Percentiles rank a stretch among this genome's conserved stretches.
Conservation (phyloP, 75 land plant species). For the Ceratopteris richardii region DNA sequence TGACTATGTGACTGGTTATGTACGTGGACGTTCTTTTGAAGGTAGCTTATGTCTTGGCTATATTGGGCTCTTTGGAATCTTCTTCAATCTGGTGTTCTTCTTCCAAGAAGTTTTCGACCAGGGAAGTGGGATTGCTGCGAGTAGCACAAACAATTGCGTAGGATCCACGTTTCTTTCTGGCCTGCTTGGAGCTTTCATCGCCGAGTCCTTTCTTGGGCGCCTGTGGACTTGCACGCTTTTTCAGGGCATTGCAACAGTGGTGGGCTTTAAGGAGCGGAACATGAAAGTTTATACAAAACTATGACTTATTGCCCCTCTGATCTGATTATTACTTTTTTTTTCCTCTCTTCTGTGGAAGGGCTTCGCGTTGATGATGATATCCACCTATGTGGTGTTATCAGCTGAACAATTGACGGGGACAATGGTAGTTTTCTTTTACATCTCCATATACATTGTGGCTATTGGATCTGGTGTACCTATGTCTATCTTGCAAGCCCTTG, state of each 20-base stretch:
- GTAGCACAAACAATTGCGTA: constrained; percentile 58
- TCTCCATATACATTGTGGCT: constrained; percentile 20
- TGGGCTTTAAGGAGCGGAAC: no score
- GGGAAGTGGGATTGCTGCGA: constrained; percentile 56
- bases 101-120: constrained; percentile 47
- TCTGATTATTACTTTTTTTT: no score
- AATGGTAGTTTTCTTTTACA: constrained; percentile 9
- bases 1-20: no score
- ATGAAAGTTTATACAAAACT: no score
- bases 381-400: not conserved
- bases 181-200: constrained; percentile 65
- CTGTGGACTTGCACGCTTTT: constrained; percentile 64
- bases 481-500: constrained; percentile 15
- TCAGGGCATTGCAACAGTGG: constrained; percentile 36
- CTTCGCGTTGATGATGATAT: not conserved
- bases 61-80: constrained; percentile 53
- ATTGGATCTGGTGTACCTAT: constrained; percentile 19
- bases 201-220: constrained; percentile 72
- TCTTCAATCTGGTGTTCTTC: constrained; percentile 64
- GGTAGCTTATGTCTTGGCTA: not conserved
- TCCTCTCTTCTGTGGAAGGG: no score
- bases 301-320: no score
- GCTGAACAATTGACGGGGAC: not conserved
- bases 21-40: not conserved
- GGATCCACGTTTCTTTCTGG: constrained; percentile 61